Base-by-base conservation (phyloP, 768 basidiomycete genomes). In the Exidia glandulosa region DNA sequence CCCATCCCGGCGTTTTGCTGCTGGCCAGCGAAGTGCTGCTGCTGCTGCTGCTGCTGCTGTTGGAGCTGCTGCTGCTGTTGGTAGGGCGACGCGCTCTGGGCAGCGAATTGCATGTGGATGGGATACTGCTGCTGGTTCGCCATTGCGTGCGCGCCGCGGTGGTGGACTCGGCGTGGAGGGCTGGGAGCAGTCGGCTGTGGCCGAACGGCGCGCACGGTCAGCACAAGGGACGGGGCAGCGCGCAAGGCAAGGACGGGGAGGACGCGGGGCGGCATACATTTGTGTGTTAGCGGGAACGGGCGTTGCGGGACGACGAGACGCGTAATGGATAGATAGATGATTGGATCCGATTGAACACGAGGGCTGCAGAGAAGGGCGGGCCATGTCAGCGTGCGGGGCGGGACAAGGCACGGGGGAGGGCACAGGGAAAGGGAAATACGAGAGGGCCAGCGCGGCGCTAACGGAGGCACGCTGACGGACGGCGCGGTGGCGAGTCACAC, bases 31-130 rank as follows among this genome's bases (percentile, higher is more conserved):
- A 23, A 50, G 29, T 62, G 63, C 34, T 63, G 65, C 23, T 60
- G 63, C 23, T 59, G 62, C 33, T 65, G 60, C 37, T 64, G 58
- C 56, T 61, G 55, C 9, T 59, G 58, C 23, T 59, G 60, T 32
- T 41, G 57, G 1, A 57, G 52, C n/a, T 62, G 62, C 57, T 48
- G 58, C 58, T 52, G 59, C 34, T 47, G 63, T 23, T 67, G 69
- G 14, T 61, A 27, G 9, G 57, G 31, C 12, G 27, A 14, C 25
- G 32, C 30, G 1, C 25, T 57, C 31, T 27, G 31, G 16, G 57
- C 58, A 23, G 41, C 29, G 25, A 50, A 25, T 10, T 50, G 59
- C 59, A 59, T 59, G 31, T 59, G 59, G 9, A 59, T 25, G 2
- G 29, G 59, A 30, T 54, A 59, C 29, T 59, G 59, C n/a, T 14